These are phyloP conservation scores for Tricholoma sp. DNA, from an alignment of 768 basidiomycete species.

Conservation along the genomic window DNA sequence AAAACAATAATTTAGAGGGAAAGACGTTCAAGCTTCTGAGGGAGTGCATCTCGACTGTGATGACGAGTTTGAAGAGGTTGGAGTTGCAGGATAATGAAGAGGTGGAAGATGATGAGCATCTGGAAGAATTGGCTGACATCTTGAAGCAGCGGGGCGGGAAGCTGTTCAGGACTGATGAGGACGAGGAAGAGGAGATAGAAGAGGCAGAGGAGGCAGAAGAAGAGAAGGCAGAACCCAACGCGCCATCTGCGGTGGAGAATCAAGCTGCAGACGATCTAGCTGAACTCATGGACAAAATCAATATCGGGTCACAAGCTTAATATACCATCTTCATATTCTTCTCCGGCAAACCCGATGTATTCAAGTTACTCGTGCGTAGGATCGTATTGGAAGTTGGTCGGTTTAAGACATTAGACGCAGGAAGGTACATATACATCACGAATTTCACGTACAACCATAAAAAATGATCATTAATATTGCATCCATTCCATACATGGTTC, in stretches of 20 bases:
- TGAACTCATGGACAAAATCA: constrained; percentile 62
- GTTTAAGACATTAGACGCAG: neutral
- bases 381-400: neutral
- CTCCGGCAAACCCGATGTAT: neutral
- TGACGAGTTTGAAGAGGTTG: constrained; percentile 56
- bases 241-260: constrained; percentile 16
- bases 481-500: neutral
- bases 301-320: constrained; percentile 25
- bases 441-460: neutral
- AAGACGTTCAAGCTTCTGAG: constrained; percentile 65
- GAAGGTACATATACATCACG: neutral
- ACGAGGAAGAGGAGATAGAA: constrained; percentile 71
- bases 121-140: constrained; percentile 47
- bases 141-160: constrained; percentile 66
- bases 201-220: constrained; percentile 41
- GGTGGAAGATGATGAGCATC: constrained; percentile 67
- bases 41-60: constrained; percentile 52
- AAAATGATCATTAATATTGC: neutral
- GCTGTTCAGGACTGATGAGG: constrained; percentile 68
- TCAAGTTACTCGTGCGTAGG: neutral
- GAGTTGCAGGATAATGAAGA: constrained; percentile 92
- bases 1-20: constrained; percentile 87
- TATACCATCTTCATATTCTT: neutral
- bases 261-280: constrained; percentile 53
- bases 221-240: constrained; percentile 24